phyloP scores from a whole-genome alignment of 805 yeast species.

The Maudiozyma serrabonitensis region DNA sequence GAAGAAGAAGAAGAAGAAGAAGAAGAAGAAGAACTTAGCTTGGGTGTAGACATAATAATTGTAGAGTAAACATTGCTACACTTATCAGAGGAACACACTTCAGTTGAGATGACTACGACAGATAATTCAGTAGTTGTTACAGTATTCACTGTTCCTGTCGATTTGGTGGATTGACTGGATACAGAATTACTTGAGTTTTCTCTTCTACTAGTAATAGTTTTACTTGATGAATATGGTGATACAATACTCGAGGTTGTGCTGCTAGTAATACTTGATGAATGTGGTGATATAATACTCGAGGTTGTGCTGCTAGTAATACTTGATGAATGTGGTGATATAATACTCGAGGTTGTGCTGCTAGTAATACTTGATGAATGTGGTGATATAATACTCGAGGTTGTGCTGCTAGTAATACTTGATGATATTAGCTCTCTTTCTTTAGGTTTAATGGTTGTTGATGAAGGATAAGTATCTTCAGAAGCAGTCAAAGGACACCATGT shows the following conservation, averaged over 20 bases:
- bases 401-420: too few species aligned
- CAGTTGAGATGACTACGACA: slow-evolving; percentile 11
- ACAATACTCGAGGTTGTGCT: too few species aligned
- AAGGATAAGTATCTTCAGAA: background rate
- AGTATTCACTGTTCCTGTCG: slow-evolving; percentile 2
- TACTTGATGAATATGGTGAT: too few species aligned
- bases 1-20: background rate
- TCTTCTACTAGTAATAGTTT: too few species aligned
- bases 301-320: too few species aligned
- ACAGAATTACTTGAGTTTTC: background rate
- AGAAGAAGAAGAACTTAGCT: background rate
- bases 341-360: too few species aligned
- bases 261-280: too few species aligned
- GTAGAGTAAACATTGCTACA: slow-evolving; percentile 2
- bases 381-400: too few species aligned
- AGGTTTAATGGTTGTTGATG: background rate
- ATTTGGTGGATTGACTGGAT: background rate
- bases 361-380: too few species aligned
- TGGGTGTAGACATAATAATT: too few species aligned
- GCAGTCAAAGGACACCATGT: slow-evolving; percentile 31
- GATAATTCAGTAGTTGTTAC: background rate
- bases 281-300: too few species aligned
- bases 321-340: too few species aligned
- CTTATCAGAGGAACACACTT: slow-evolving; percentile 9
- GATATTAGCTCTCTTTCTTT: slow-evolving; percentile 1